Percentiles rank a stretch among this genome's conserved stretches.
phyloP scores from a whole-genome alignment of 495 filamentous ascomycete species.

The Poronia punctata region DNA sequence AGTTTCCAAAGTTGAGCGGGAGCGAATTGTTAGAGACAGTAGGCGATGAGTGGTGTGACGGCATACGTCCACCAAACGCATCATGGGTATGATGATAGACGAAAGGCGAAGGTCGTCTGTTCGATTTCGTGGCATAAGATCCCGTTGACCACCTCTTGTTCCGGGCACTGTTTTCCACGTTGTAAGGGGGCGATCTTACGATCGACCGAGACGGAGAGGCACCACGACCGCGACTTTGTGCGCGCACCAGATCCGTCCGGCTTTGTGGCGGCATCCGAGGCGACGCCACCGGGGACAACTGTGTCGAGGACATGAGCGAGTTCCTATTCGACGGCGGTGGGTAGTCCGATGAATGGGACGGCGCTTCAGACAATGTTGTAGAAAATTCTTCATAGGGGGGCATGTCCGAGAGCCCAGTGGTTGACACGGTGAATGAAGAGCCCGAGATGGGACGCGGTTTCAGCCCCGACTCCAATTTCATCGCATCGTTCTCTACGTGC shows the following conservation, averaged over 20 bases:
- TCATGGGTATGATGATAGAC: constrained; percentile 47
- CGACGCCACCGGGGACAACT: constrained; percentile 52
- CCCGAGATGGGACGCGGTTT: constrained; percentile 50
- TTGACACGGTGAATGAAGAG: constrained; percentile 52
- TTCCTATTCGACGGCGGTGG: constrained; percentile 50
- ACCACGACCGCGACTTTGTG: constrained; percentile 52
- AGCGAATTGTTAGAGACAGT: constrained; percentile 46
- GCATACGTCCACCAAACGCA: constrained; percentile 40
- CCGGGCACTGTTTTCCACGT: constrained; percentile 46
- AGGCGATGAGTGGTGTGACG: constrained; percentile 47
- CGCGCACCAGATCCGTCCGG: constrained; percentile 48
- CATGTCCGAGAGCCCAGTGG: constrained; percentile 51
- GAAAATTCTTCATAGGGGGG: constrained; percentile 55
- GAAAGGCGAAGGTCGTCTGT: constrained; percentile 49
- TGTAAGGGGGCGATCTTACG: constrained; percentile 58
- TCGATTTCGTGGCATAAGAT: constrained; percentile 48
- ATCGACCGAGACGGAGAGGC: constrained; percentile 59
- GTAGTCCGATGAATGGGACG: constrained; percentile 50
- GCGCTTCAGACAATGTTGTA: constrained; percentile 47
- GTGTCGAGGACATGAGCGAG: constrained; percentile 52
- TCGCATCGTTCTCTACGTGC: constrained; percentile 32
- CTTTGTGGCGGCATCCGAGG: constrained; percentile 52
- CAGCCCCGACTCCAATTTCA: constrained; percentile 33
- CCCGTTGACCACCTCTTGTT: constrained; percentile 70
- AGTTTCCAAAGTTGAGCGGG: constrained; percentile 45